Base-by-base conservation (phyloP, 2,329 filamentous ascomycete genomes). In the Calonectria montana region DNA sequence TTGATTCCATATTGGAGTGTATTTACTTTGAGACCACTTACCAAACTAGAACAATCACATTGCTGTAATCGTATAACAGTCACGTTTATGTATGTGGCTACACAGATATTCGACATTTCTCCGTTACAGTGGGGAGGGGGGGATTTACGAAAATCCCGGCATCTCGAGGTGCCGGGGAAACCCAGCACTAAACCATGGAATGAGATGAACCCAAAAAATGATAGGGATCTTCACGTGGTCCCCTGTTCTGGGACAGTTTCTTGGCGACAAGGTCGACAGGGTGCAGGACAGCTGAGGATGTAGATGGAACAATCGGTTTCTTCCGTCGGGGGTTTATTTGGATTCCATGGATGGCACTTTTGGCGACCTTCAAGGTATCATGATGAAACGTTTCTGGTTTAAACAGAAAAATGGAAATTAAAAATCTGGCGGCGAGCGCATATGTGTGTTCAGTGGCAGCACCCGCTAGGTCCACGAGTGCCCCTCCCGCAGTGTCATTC, bases 141-240 rank as follows among this genome's bases (percentile, higher is more conserved):
- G n/a, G 35, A 59, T 59, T 59, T 39, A 23, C 53, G 53, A 59
- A 59, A 59, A 59, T 59, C 53, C 53, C 31, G n/a, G 31, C 35
- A 23, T 59, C 31, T 8, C 31, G 21, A 39, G 21, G 53, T 35
- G 31, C 53, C 31, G 53, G 37, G 35, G 31, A 37, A 37, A 35
- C 48, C 13, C 31, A 39, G 53, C 31, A 31, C 15, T 16, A 35
- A 23, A 23, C 29, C 53, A 59, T 59, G 53, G 31, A 37, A 59
- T 59, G 35, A 59, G 53, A 59, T 59, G 53, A 59, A 59, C 53
- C 31, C 53, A 39, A 59, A 55, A 39, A 25, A 23, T 59, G 53
- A 59, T 59, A 59, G 37, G 53, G 53, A 59, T 59, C 53, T 39
- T 59, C 53, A 39, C 37, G 21, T 35, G 29, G 31, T 39, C 53